phyloP scores from a whole-genome alignment of 768 basidiomycete genomes.

The Lactarius hatsudake region DNA sequence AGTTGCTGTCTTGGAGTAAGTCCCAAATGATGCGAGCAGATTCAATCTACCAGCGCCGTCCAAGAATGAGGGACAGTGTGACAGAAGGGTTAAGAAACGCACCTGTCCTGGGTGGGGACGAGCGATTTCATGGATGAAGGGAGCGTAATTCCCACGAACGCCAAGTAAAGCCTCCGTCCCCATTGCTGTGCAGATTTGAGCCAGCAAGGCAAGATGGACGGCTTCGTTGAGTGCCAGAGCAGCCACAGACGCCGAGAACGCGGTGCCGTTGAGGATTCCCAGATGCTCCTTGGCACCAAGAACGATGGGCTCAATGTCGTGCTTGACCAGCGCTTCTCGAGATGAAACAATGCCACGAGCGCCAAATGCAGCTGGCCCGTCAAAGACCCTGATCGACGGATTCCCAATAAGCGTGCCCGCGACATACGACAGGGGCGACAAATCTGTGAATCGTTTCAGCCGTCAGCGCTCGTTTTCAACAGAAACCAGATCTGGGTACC shows the following conservation, averaged over 20 bases:
- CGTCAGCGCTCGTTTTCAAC: constrained; percentile 9
- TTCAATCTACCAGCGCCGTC: constrained; percentile 51
- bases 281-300: constrained; percentile 77
- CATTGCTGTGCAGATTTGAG: constrained; percentile 78
- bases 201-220: constrained; percentile 59
- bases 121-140: constrained; percentile 72
- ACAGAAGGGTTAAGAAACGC: constrained; percentile 22
- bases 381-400: constrained; percentile 70
- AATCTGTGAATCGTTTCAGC: constrained; percentile 17
- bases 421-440: constrained; percentile 28
- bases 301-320: constrained; percentile 60
- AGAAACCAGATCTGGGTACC: constrained; percentile 41
- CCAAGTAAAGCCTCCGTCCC: constrained; percentile 81
- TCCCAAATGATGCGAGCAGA: constrained; percentile 65
- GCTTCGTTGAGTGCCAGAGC: constrained; percentile 72
- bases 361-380: constrained; percentile 48
- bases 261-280: constrained; percentile 82
- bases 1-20: constrained; percentile 63
- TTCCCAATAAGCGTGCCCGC: constrained; percentile 80
- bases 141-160: constrained; percentile 65
- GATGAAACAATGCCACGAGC: constrained; percentile 54
- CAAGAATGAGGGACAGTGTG: not conserved
- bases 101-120: constrained; percentile 85
- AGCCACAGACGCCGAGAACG: constrained; percentile 79
- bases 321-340: constrained; percentile 53